Percentiles rank a stretch among this genome's conserved stretches.
phyloP scores from a whole-genome alignment of 108 stramenopile species.

The Cyclotella kingstonii region DNA sequence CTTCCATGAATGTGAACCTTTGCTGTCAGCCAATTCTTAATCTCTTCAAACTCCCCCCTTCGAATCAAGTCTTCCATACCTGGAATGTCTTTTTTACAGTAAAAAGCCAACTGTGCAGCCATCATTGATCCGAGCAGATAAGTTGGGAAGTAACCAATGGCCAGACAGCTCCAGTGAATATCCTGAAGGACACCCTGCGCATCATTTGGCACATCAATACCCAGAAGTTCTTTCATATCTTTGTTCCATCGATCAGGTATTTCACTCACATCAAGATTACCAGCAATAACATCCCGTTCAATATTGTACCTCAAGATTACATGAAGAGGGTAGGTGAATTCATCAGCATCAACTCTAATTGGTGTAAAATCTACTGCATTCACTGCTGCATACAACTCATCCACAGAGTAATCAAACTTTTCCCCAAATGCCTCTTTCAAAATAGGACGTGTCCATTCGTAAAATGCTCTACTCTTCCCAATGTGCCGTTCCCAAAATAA shows the following conservation, averaged over 20 bases:
- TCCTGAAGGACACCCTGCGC: slow-evolving; percentile 85
- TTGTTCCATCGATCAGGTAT: slow-evolving; percentile 81
- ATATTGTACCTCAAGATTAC: slow-evolving; percentile 88
- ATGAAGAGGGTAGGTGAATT: slow-evolving; percentile 91
- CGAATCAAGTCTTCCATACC: slow-evolving; percentile 65
- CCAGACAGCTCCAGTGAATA: slow-evolving; percentile 79
- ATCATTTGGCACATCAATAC: slow-evolving; percentile 79
- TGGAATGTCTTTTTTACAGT: slow-evolving; percentile 64
- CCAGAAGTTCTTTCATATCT: slow-evolving; percentile 71
- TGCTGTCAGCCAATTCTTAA: slow-evolving; percentile 72
- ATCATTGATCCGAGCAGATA: slow-evolving; percentile 87
- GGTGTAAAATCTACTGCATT: slow-evolving; percentile 61
- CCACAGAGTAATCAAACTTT: slow-evolving; percentile 41
- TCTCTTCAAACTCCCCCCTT: slow-evolving; percentile 71
- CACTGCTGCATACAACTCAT: slow-evolving; percentile 77
- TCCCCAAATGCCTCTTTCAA: slow-evolving; percentile 57
- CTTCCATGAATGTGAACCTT: slow-evolving; percentile 82
- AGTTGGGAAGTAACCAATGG: slow-evolving; percentile 92
- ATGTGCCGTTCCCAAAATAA: slow-evolving; percentile 93
- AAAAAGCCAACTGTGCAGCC: slow-evolving; percentile 82
- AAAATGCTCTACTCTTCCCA: slow-evolving; percentile 69
- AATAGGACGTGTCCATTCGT: slow-evolving; percentile 62
- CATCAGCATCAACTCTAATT: slow-evolving; percentile 93
- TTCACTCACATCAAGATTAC: slow-evolving; percentile 60
- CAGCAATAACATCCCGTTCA: slow-evolving; percentile 80